Evolutionary conservation across 768 basidiomycete species (phyloP), one percentile per base, ranked within the genome.

Genomic region (Melanogaster broomeanus): DNA sequence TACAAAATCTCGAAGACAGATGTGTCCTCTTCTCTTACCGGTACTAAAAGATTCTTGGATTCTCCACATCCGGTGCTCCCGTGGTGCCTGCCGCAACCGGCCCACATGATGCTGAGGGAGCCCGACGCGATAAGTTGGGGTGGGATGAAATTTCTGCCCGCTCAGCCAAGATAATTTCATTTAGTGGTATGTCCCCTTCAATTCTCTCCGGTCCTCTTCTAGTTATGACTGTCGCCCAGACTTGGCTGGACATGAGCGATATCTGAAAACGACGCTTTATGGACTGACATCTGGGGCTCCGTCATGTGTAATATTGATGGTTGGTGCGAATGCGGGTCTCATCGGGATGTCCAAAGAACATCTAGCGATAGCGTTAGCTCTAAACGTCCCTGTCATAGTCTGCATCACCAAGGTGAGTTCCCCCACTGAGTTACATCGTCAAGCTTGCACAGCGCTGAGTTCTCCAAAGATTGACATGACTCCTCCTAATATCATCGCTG

Each of bases 261-360:
- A 89, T 69, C 70, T 91, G 42, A 90, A 91, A 74, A 98, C 96
- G 0, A 98, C 96, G 4, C 72, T 98, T 43, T 98, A 96, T 60
- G 96, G 97, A 0, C 71, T 99, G 44, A 97, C 95, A 0, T 96
- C 94, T 4, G 93, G 93, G 25, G 88, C 93, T 0, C 94, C 96
- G 48, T 96, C 85, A 51, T 96, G 89, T 65, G 88, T 91, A 12
- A 85, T 97, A 48, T 75, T 99, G 41, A 95, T 96, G 74, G 90
- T 98, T 11, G 97, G 95, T 19, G 94, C 86, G 8, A 98, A 99
- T 66, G 96, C 97, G 2, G 91, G 91, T 8, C 67, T 93, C 37
- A 92, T 93, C 56, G 82, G 91, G 45, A 93, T 93, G 92, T 91
- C 88, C 30, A 93, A 98, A 70, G 97, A 99, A 68, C 97, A 99